Percentiles rank a stretch among this genome's conserved stretches.
Conservation (phyloP, 768 basidiomycete species). For the Boletus huronensis region DNA sequence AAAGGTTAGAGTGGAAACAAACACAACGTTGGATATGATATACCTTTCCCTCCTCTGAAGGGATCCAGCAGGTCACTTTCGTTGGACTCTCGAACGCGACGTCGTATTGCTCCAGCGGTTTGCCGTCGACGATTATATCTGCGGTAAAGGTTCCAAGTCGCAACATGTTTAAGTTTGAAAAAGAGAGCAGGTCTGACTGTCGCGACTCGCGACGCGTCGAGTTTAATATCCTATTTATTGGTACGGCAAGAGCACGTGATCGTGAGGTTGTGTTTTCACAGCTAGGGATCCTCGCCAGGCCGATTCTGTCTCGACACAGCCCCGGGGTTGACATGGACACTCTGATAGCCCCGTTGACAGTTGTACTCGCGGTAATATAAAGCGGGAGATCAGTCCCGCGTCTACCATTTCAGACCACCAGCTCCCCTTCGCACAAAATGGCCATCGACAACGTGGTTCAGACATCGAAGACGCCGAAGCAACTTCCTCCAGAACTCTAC, state of each 20-base stretch:
- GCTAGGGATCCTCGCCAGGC: neutral
- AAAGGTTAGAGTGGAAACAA: neutral
- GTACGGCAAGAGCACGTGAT: neutral
- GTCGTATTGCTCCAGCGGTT: slow-evolving; percentile 14
- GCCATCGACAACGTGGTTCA: neutral
- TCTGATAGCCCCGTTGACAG: no score
- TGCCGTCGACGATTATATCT: slow-evolving; percentile 10
- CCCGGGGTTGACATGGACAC: no score
- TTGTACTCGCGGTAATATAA: slow-evolving; percentile 2
- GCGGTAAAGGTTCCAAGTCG: slow-evolving; percentile 15
- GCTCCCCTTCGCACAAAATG: slow-evolving; percentile 5
- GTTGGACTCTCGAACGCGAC: slow-evolving; percentile 5
- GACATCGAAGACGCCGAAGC: slow-evolving; percentile 1
- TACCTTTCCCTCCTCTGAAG: slow-evolving; percentile 24
- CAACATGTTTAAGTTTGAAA: slow-evolving; percentile 6
- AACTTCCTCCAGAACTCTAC: slow-evolving; percentile 55
- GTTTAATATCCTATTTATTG: neutral
- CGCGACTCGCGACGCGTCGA: neutral
- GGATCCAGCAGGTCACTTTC: slow-evolving; percentile 19
- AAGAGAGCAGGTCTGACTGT: neutral
- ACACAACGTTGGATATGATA: neutral
- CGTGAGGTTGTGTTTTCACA: neutral
- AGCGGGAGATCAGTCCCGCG: neutral
- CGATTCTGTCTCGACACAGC: neutral
- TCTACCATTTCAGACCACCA: neutral